Evolutionary conservation across 306 rosid genomes (phyloP), one percentile per base, ranked within the genome.

Genomic region (Rosa rugosa): DNA sequence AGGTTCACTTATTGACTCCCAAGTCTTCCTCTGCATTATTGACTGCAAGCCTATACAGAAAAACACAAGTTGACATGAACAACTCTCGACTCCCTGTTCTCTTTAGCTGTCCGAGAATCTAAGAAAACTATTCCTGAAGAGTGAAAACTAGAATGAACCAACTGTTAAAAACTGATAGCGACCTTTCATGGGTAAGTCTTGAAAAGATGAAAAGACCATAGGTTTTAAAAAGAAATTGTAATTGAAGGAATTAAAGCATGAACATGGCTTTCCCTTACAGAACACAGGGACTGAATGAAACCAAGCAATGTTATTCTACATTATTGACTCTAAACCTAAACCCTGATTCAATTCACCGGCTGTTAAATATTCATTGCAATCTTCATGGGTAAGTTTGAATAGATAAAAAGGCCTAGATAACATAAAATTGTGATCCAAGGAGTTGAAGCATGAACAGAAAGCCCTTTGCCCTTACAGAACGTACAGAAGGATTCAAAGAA

Each of bases 1-100:
- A 17, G 44, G 81, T 69, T 40, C 34, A 69, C 57, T 31, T 77
- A 63, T 42, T 63, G 45, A 75, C 74, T 77, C 51, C 51, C 72
- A 50, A 63, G 34, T 71, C 53, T 51, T 54, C 36, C 40, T 66
- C 47, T 36, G 71, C 46, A 66, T 66, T 38, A 66, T 66, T 66
- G 71, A 8, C 20, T 0, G 27, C 27, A 25, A 25, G 27, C 27
- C 27, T 25, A 25, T 25, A 25, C 27, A 25, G 27, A 25, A 25
- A 66, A 6, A 66, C 47, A 36, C 46, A 65, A 36, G 70, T 36
- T 65, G 70, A 16, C 45, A 31, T 65, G 38, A 60, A 9, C 46
- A 16, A 16, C 14, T 65, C 46, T 16, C 46, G 1, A 25, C 9
- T 0, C 22, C 16, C 6, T 65, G 69, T 63, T 63, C 36, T 27